phyloP scores from a whole-genome alignment of 352 stramenopile genomes.

The Pythium brachiatum region DNA sequence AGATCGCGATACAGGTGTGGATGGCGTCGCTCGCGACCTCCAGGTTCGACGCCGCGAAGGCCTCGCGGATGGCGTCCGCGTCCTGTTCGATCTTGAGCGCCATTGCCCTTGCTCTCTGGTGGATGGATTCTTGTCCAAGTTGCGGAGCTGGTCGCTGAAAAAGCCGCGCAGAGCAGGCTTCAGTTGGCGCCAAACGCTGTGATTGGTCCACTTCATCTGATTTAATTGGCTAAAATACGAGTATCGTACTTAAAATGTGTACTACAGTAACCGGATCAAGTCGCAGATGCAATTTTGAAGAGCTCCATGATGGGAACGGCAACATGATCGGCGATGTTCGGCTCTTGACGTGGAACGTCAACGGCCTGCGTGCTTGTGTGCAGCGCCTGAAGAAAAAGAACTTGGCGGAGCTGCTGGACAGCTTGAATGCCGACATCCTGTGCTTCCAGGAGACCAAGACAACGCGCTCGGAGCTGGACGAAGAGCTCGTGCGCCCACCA shows the following conservation, averaged over 20 bases:
- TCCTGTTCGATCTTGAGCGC: conserved; percentile 53
- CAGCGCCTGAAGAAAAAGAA: conserved; percentile 47
- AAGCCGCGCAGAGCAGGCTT: background rate
- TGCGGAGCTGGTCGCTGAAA: background rate
- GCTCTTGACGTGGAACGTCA: conserved; percentile 86
- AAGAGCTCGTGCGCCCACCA: conserved; percentile 64
- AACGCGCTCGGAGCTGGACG: conserved; percentile 76
- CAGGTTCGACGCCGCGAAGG: conserved; percentile 72
- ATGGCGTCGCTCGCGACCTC: conserved; percentile 69
- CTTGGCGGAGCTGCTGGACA: conserved; percentile 49
- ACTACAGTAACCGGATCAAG: background rate
- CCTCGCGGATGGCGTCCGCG: conserved; percentile 53
- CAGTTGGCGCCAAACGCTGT: conserved; percentile 35
- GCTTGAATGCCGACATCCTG: conserved; percentile 63
- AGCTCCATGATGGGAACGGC: conserved; percentile 8
- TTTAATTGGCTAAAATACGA: background rate
- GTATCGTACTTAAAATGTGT: background rate
- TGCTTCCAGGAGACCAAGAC: conserved; percentile 88
- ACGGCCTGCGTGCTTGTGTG: conserved; percentile 76
- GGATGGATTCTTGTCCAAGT: background rate
- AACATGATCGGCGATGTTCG: conserved; percentile 26
- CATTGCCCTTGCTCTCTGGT: conserved; percentile 1
- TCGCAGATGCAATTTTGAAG: background rate
- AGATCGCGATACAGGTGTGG: conserved; percentile 65
- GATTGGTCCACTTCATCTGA: conserved; percentile 23